Evolutionary conservation across 331 rosid species (phyloP), one percentile per base, ranked within the genome.

Genomic region (Quercus lobata): DNA sequence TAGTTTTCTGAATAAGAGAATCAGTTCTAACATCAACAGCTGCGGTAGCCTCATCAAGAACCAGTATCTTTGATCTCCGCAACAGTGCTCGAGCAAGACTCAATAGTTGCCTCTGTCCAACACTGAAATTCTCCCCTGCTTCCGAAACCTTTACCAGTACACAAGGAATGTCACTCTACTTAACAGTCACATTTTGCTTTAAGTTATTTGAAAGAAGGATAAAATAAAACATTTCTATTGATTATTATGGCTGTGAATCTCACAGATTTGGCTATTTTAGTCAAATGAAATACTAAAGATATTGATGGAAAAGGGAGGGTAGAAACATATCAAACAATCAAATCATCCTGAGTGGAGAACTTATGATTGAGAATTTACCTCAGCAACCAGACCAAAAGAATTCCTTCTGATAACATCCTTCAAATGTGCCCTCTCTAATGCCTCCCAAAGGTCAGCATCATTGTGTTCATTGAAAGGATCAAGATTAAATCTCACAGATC

Each of bases 361-460:
- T 30, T 65, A 30, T 17, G 44, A 78, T 25, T 29, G 8, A 76
- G 44, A 75, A 79, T 72, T 71, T 84, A 94, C 98, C 97, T 89
- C 91, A 66, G 92, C 88, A 81, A 92, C 97, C 75, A 94, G 92
- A 75, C 98, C 97, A 56, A 91, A 81, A 57, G 95, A 73, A 80
- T 89, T 90, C 86, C 94, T 84, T 66, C 87, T 80, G 61, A 92
- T 86, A 11, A 86, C 95, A 76, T 89, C 93, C 86, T 91, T 92
- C 79, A 94, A 88, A 82, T 92, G 90, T 15, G 97, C 93, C 85
- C 95, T 91, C 82, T 94, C 97, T 37, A 94, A 83, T 56, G 95
- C 91, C 87, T 92, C 95, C 97, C 98, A 94, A 21, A 92, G 88
- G 73, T 94, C 92, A 85, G 92, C 89, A 85, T 91, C 98, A 71